Evolutionary conservation across 345 rosid species (phyloP).

Genomic region (Citrus unshiu): DNA sequence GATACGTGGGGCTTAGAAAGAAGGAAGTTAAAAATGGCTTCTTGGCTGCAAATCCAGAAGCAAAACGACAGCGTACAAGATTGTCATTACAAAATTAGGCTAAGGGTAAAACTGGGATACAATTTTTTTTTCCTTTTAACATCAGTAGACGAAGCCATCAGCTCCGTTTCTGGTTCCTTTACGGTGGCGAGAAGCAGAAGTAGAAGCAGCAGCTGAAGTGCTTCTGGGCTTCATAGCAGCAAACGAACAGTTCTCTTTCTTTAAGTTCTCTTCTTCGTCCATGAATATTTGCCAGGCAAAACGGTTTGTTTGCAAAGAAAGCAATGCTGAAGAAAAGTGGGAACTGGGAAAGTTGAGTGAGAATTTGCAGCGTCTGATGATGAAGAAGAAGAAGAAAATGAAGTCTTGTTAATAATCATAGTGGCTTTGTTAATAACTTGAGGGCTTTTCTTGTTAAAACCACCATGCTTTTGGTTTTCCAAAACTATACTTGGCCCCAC

Average conservation of each 20-base stretch:
- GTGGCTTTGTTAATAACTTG: conserved; percentile 59
- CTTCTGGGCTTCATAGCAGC: conserved; percentile 31
- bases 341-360: conserved; percentile 10
- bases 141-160: conserved; percentile 59
- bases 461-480: conserved; percentile 38
- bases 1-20: conserved; percentile 2
- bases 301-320: conserved; percentile 69
- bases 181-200: conserved; percentile 34
- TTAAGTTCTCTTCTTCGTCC: conserved; percentile 68
- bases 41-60: conserved; percentile 25
- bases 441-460: conserved; percentile 29
- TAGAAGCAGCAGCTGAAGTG: conserved; percentile 26
- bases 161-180: conserved; percentile 45
- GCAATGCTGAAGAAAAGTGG: conserved; percentile 61
- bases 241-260: conserved; percentile 42
- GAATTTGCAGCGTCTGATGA: neutral
- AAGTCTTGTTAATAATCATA: conserved; percentile 20
- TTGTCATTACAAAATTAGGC: conserved; percentile 26
- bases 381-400: conserved; percentile 17
- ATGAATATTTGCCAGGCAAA: conserved; percentile 56
- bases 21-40: conserved; percentile 20
- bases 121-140: neutral
- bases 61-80: conserved; percentile 27
- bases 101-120: conserved; percentile 29
- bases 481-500: conserved; percentile 77